A percentile compares a stretch with the other conserved stretches of the same genome.
phyloP scores from a whole-genome alignment of 495 filamentous ascomycete genomes.

The Daldinia bambusicola region DNA sequence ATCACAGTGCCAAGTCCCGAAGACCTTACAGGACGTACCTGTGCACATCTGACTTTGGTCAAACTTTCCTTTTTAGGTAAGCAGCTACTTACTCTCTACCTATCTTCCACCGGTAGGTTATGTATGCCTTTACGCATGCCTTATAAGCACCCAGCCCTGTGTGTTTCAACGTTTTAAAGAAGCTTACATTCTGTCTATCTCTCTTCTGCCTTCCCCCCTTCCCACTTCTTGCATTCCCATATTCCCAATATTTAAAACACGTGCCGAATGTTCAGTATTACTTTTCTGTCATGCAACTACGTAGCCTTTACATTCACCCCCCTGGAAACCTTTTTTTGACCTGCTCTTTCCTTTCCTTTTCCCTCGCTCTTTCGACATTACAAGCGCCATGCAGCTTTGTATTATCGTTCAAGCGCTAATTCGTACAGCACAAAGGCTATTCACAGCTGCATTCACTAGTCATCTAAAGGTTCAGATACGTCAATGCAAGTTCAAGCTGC shows the following conservation, averaged over 20 bases:
- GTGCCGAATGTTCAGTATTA: not conserved
- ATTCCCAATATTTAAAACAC: not conserved
- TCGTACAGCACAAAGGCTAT: not conserved
- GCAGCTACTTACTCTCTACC: not conserved
- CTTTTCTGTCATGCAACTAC: not conserved
- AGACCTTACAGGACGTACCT: not conserved
- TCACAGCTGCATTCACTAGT: not conserved
- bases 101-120: too few relatives aligned
- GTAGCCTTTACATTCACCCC: not conserved
- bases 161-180: not conserved
- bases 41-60: not conserved
- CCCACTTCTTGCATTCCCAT: not conserved
- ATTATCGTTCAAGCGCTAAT: not conserved
- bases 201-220: not conserved
- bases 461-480: not conserved
- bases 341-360: not conserved
- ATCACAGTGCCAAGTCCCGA: not conserved
- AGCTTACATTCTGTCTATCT: not conserved
- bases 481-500: not conserved
- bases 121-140: too few relatives aligned
- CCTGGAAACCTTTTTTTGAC: not conserved
- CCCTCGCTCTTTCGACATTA: not conserved
- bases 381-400: not conserved
- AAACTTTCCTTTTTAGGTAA: constrained; percentile 5
- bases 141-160: not conserved